These are phyloP conservation scores for Sphenostylis stenocarpa DNA, from an alignment of 306 rosid species.

Conservation along the genomic window DNA sequence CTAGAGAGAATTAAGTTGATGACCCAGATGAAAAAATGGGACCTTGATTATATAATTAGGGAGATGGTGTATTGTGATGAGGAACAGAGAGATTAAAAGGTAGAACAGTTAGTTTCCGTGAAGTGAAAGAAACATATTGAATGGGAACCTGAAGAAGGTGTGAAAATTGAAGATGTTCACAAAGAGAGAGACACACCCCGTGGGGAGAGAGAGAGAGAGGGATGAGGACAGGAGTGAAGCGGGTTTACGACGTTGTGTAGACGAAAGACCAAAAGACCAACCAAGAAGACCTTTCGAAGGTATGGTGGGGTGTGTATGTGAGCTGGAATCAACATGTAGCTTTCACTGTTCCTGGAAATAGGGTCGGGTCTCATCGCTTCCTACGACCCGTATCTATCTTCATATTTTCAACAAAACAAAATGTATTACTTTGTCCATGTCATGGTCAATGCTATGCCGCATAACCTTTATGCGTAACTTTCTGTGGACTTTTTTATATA, in stretches of 20 bases:
- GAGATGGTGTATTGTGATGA: neutral
- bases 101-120: neutral
- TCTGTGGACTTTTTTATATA: no score
- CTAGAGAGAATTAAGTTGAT: neutral
- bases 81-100: neutral
- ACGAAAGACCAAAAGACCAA: neutral
- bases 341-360: no score
- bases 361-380: no score
- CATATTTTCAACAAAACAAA: no score
- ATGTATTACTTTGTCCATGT: no score
- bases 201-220: neutral
- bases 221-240: neutral
- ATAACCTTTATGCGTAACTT: no score
- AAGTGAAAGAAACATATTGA: neutral
- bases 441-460: no score
- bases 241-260: neutral
- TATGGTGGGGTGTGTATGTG: no score
- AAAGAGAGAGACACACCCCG: neutral
- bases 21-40: slow-evolving; percentile 2
- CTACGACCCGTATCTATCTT: no score
- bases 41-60: neutral
- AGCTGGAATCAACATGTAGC: neutral
- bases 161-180: no score
- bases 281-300: neutral
- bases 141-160: neutral